These are phyloP conservation scores for Dipteronia dyeriana DNA, from an alignment of 345 rosid species.

Conservation along the genomic window DNA sequence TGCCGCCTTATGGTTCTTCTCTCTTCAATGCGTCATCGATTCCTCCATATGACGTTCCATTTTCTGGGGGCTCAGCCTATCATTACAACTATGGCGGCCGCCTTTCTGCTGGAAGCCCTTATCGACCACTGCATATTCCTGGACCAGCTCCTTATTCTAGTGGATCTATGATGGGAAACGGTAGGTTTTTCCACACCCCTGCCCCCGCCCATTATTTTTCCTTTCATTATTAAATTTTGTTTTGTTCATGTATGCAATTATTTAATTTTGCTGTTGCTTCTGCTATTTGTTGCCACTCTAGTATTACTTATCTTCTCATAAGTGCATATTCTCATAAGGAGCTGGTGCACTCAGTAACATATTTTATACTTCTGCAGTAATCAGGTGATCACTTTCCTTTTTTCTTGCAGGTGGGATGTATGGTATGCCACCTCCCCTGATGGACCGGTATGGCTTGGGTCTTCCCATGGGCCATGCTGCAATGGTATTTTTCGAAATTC, in stretches of 20 bases:
- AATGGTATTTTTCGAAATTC: constrained; percentile 58
- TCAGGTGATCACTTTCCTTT: constrained; percentile 9
- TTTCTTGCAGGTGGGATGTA: constrained; percentile 70
- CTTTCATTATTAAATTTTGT: background rate
- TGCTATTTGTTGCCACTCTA: background rate
- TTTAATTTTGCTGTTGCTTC: background rate
- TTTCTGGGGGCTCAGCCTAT: constrained; percentile 91
- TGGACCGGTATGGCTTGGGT: constrained; percentile 87
- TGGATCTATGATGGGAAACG: constrained; percentile 87
- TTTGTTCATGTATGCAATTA: background rate
- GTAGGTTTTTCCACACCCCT: constrained; percentile 30
- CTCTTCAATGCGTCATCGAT: constrained; percentile 74
- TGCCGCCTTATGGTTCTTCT: constrained; percentile 91
- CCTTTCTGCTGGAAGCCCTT: constrained; percentile 81
- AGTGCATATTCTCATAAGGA: background rate
- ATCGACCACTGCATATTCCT: constrained; percentile 76
- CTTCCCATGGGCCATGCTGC: constrained; percentile 82
- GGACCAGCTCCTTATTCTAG: constrained; percentile 85
- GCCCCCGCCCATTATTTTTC: background rate
- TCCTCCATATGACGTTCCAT: constrained; percentile 87
- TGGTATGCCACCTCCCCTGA: constrained; percentile 74
- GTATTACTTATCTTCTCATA: background rate
- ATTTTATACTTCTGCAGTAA: background rate
- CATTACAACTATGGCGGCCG: constrained; percentile 77
- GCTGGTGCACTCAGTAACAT: background rate